These are phyloP conservation scores for Polyporus arcularius DNA, from an alignment of 768 basidiomycete species.

Conservation along the genomic window DNA sequence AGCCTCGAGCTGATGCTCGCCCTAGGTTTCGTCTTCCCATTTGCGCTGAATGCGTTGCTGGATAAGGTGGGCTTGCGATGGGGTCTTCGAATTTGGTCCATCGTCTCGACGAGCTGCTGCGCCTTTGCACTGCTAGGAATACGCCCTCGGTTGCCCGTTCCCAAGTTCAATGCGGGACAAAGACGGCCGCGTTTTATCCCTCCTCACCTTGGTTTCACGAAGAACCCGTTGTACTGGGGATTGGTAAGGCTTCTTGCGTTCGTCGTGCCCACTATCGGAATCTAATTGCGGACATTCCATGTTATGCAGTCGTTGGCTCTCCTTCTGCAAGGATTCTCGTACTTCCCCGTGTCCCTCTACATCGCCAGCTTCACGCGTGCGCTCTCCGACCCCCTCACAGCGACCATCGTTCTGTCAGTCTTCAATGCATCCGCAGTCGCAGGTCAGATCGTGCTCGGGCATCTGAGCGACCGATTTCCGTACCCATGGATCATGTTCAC, in stretches of 20 bases:
- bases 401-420: slow-evolving; percentile 24
- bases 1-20: background rate
- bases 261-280: too few species aligned
- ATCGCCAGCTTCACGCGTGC: slow-evolving; percentile 24
- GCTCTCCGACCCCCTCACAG: slow-evolving; percentile 22
- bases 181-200: slow-evolving; percentile 23
- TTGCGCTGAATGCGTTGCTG: slow-evolving; percentile 19
- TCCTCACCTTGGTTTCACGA: slow-evolving; percentile 23
- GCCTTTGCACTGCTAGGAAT: slow-evolving; percentile 21
- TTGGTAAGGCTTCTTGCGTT: slow-evolving; percentile 17
- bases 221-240: slow-evolving; percentile 22
- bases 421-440: slow-evolving; percentile 29
- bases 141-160: slow-evolving; percentile 25
- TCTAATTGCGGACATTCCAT: background rate
- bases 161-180: slow-evolving; percentile 17
- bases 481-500: slow-evolving; percentile 26
- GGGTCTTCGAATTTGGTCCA: slow-evolving; percentile 25
- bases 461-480: slow-evolving; percentile 26
- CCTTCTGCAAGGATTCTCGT: slow-evolving; percentile 27
- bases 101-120: slow-evolving; percentile 15
- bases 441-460: slow-evolving; percentile 27
- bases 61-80: slow-evolving; percentile 21
- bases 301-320: slow-evolving; percentile 13
- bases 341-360: slow-evolving; percentile 29
- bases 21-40: slow-evolving; percentile 25